phyloP scores from a whole-genome alignment of 345 rosid species.

The Sapria himalayana region DNA sequence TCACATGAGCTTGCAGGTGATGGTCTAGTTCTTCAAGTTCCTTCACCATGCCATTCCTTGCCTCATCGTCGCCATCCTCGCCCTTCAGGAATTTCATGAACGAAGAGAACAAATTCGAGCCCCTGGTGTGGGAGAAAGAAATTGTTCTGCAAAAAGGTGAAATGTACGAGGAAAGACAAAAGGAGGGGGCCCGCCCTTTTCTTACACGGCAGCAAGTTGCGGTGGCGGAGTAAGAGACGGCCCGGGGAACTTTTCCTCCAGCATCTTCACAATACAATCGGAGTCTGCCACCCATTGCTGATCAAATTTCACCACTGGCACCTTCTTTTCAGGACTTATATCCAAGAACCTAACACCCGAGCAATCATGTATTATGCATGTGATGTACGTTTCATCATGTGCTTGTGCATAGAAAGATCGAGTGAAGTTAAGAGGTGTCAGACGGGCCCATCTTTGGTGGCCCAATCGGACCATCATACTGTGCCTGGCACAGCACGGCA shows the following conservation, averaged over 20 bases:
- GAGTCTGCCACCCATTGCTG: conserved; percentile 79
- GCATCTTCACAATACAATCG: conserved; percentile 50
- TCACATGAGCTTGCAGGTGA: conserved; percentile 52
- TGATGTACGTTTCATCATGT: too few relatives aligned
- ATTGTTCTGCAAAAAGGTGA: background rate
- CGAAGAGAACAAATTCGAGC: conserved; percentile 44
- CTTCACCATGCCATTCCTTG: conserved; percentile 53
- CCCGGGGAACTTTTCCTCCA: conserved; percentile 76
- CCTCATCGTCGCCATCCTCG: conserved; percentile 57
- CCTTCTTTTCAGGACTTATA: conserved; percentile 67
- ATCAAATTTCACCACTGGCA: conserved; percentile 54
- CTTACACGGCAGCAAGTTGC: conserved; percentile 47
- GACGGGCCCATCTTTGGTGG: too few relatives aligned
- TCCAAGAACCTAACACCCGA: conserved; percentile 40
- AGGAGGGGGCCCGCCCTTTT: conserved; percentile 4
- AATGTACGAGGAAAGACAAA: background rate
- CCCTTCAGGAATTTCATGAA: conserved; percentile 59
- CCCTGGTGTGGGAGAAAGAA: conserved; percentile 13
- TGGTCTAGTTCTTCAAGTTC: conserved; percentile 68
- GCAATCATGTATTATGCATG: too few relatives aligned
- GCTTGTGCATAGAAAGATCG: too few relatives aligned
- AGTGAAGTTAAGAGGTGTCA: too few relatives aligned
- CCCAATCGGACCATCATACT: too few relatives aligned
- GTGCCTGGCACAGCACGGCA: too few relatives aligned
- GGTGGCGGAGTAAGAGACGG: conserved; percentile 48